A percentile compares a stretch with the other conserved stretches of the same genome.
These are phyloP conservation scores for Silene coronaria DNA, from an alignment of 179 eudicot genomes.

Conservation along the genomic window DNA sequence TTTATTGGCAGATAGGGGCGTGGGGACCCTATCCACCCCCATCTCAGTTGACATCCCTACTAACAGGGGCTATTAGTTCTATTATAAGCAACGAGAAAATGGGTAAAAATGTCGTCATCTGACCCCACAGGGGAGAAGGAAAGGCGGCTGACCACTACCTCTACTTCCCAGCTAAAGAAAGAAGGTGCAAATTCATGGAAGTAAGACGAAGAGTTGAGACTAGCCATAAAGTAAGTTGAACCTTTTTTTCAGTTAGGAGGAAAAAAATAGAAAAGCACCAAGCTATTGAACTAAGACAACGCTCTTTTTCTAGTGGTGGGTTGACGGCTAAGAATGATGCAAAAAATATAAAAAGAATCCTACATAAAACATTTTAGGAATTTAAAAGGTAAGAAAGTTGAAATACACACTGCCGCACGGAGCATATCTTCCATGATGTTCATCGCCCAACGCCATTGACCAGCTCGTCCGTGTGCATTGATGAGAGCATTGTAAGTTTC, in stretches of 20 bases:
- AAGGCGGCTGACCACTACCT: too few species aligned
- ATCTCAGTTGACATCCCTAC: too few species aligned
- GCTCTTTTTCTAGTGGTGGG: neutral
- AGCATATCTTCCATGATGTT: constrained; percentile 99
- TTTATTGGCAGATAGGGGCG: too few species aligned
- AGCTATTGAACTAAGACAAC: neutral
- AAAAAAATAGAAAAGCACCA: neutral
- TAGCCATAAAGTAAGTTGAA: neutral
- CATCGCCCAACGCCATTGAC: constrained; percentile 97
- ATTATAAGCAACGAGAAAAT: too few species aligned
- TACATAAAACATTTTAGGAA: constrained; percentile 31
- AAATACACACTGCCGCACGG: constrained; percentile 85
- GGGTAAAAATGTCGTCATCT: too few species aligned
- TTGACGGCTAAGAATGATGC: constrained; percentile 4
- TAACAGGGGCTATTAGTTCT: too few species aligned
- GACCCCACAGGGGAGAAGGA: too few species aligned
- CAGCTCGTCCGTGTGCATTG: constrained; percentile 85
- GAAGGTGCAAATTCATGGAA: neutral
- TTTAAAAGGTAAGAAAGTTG: constrained; percentile 32
- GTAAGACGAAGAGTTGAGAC: neutral
- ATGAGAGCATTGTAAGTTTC: constrained; percentile 93
- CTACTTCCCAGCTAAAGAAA: too few species aligned
- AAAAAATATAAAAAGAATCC: constrained; percentile 31
- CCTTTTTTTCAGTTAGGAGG: neutral
- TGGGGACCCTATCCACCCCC: too few species aligned